A percentile compares a stretch with the other conserved stretches of the same genome.
These are phyloP conservation scores for Xylariaceae sp. DNA, from an alignment of 2,329 filamentous ascomycete genomes.

Conservation along the genomic window DNA sequence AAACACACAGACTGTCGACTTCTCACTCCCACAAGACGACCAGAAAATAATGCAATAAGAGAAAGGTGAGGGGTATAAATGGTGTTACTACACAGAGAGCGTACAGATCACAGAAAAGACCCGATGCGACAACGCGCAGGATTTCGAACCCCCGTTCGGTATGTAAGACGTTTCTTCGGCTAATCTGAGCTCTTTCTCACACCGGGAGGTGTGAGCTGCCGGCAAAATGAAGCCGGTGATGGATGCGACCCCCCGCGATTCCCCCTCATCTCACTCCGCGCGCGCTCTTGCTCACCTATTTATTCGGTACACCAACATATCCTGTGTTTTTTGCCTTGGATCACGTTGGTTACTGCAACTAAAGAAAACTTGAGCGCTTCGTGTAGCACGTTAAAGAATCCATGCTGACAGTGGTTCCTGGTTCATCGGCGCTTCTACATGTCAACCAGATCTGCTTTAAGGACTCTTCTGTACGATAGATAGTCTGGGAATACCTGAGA, in stretches of 20 bases:
- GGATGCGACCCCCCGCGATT: not conserved
- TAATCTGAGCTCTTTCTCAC: not conserved
- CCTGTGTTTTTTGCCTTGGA: too few relatives aligned
- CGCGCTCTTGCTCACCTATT: not conserved
- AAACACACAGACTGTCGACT: too few relatives aligned
- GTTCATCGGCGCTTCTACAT: not conserved
- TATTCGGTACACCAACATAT: too few relatives aligned
- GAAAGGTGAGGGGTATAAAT: constrained; percentile 1
- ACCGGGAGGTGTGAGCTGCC: not conserved
- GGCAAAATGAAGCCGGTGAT: not conserved
- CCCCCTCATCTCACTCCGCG: not conserved
- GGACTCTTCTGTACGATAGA: too few relatives aligned
- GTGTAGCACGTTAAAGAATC: not conserved
- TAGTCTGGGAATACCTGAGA: too few relatives aligned
- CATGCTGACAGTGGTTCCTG: constrained; percentile 1
- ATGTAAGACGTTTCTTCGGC: not conserved
- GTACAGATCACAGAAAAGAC: not conserved
- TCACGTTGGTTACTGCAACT: too few relatives aligned
- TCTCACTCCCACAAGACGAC: too few relatives aligned
- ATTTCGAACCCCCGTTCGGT: not conserved
- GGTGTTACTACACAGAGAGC: not conserved
- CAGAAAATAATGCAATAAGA: too few relatives aligned
- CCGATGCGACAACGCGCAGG: not conserved
- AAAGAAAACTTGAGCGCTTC: not conserved
- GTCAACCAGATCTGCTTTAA: not conserved